phyloP scores from a whole-genome alignment of 2,329 filamentous ascomycete genomes.

The Aspergillus ochraceoroseus region DNA sequence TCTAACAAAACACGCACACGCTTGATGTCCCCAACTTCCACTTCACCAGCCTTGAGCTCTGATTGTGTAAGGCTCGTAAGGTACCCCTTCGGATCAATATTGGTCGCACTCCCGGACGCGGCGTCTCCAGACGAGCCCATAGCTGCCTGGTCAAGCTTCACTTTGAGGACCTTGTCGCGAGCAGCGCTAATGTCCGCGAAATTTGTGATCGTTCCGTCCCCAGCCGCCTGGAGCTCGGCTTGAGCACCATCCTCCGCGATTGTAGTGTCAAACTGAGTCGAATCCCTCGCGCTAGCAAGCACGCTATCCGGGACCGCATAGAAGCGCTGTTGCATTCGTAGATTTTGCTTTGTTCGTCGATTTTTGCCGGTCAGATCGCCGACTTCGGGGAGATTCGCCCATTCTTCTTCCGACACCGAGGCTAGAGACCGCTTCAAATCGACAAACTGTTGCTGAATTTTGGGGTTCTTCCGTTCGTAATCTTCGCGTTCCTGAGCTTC shows the following conservation, averaged over 20 bases:
- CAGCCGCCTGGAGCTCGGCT: slow-evolving; percentile 44
- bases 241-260: slow-evolving; percentile 71
- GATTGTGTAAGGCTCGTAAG: slow-evolving; percentile 84
- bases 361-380: slow-evolving; percentile 96
- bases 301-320: slow-evolving; percentile 98
- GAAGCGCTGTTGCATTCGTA: slow-evolving; percentile 65
- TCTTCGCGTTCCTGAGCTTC: slow-evolving; percentile 88
- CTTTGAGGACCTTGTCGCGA: slow-evolving; percentile 89
- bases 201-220: slow-evolving; percentile 92
- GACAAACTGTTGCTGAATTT: slow-evolving; percentile 96
- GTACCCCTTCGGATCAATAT: slow-evolving; percentile 91
- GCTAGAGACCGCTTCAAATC: slow-evolving; percentile 88
- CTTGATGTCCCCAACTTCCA: slow-evolving; percentile 90
- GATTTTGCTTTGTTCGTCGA: slow-evolving; percentile 73
- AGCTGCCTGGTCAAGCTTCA: slow-evolving; percentile 86
- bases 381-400: slow-evolving; percentile 91
- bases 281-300: slow-evolving; percentile 75
- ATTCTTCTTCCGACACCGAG: slow-evolving; percentile 88
- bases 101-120: slow-evolving; percentile 73
- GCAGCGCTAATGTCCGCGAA: slow-evolving; percentile 97
- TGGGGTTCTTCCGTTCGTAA: slow-evolving; percentile 95
- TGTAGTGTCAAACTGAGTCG: slow-evolving; percentile 77
- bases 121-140: slow-evolving; percentile 64
- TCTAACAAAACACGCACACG: slow-evolving; percentile 88
- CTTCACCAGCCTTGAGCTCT: slow-evolving; percentile 70